Evolutionary conservation across 129 eudicot species (phyloP), one percentile per base, ranked within the genome.

Genomic region (Chrysanthemum makinoi): DNA sequence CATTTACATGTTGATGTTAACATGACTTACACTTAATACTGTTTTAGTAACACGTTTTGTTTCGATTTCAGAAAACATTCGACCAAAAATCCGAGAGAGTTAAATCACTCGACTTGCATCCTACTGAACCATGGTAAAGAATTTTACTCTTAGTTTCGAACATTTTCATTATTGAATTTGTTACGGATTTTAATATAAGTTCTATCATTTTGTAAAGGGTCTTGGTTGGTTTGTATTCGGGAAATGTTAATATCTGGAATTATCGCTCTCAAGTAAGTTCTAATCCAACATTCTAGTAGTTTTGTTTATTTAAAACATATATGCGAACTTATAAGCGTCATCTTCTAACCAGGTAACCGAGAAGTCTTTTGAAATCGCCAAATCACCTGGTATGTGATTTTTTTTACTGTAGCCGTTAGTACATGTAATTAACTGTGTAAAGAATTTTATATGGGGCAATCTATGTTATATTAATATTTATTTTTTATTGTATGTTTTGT

Each of bases 81-180:
- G 89, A 85, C 6, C 86, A 69, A 69, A 80, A 84, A 83, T 94
- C 98, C 28, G 97, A 84, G 53, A 74, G 96, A 77, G 91, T 89
- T 44, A 89, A 87, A 61, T 94, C 96, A 11, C 81, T 86, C 62
- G 91, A 94, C 77, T 86, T 94, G 57, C 98, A 94, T 84, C 97
- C 96, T 2, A 82, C 87, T 10, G 91, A 86, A 80, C 93, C 97
- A 82, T 94, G 97, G 98, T 94, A 85, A 60, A 26, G 2, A 3
- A 17, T 14, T 9, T 49, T 11, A 49, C n/a, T 11, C 10, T 6
- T 16, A 24, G 28, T 2, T 49, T 30, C 24, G 0, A 17, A 13
- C 51, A 6, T 26, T 14, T 26, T 75, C 15, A 19, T 56, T 70
- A 33, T 15, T 30, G 8, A 46, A 2, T 5, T 20, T 52, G 63